Conservation (phyloP, 2,329 filamentous ascomycete genomes). For the Colletotrichum sansevieriae region DNA sequence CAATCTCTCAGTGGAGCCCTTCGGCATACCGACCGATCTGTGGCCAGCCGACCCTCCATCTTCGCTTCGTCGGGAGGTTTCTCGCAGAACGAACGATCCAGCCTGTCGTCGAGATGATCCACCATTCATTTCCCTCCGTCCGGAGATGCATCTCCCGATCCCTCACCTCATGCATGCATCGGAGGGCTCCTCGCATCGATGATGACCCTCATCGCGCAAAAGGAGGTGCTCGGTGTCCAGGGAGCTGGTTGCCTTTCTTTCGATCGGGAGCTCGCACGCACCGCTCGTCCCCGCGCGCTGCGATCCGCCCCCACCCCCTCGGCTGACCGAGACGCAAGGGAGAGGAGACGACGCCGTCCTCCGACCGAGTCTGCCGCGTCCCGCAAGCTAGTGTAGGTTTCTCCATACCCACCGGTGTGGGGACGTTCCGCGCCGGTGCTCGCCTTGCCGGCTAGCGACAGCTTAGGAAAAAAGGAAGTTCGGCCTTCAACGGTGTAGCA, state of each 20-base stretch:
- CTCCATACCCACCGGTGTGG: constrained; percentile 29
- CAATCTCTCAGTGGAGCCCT: background rate
- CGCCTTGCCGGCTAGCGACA: constrained; percentile 26
- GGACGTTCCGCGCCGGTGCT: constrained; percentile 10
- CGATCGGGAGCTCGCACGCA: background rate
- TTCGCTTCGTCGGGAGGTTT: constrained; percentile 20
- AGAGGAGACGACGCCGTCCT: constrained; percentile 2
- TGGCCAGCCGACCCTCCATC: constrained; percentile 12
- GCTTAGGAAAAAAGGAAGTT: constrained; percentile 26
- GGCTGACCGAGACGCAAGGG: constrained; percentile 16
- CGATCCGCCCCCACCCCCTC: background rate
- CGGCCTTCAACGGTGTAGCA: constrained; percentile 31
- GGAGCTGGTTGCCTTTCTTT: background rate
- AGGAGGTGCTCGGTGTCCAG: background rate
- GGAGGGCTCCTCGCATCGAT: constrained; percentile 3
- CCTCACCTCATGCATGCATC: background rate
- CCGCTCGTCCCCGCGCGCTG: background rate
- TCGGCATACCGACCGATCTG: constrained; percentile 13
- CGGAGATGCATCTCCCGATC: background rate
- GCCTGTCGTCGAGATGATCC: constrained; percentile 2
- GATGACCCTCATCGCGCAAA: constrained; percentile 5
- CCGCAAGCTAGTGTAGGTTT: constrained; percentile 4
- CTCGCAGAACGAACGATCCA: constrained; percentile 16
- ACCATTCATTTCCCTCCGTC: background rate
- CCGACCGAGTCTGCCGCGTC: constrained; percentile 16